phyloP scores from a whole-genome alignment of 1,284 basidiomycete genomes.

The Fomitopsis pinicola region DNA sequence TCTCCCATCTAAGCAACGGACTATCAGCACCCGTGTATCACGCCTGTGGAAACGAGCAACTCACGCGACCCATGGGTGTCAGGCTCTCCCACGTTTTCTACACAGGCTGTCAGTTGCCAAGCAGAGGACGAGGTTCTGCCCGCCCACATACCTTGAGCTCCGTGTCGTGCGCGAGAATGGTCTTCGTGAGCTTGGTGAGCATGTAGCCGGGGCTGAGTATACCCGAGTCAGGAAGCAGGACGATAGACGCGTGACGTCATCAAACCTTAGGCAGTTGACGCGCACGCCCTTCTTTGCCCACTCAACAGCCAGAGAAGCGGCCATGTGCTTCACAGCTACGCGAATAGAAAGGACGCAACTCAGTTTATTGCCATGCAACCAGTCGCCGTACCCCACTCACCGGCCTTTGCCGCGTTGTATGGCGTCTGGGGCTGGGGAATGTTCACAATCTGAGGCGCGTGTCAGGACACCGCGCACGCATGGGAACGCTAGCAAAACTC shows the following conservation, averaged over 20 bases:
- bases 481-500: constrained; percentile 27
- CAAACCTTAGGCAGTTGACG: constrained; percentile 74
- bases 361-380: background rate
- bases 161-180: constrained; percentile 67
- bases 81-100: constrained; percentile 87
- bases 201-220: constrained; percentile 78
- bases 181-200: constrained; percentile 82
- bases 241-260: constrained; percentile 17
- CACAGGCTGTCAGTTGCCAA: constrained; percentile 10
- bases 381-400: constrained; percentile 31
- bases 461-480: constrained; percentile 11
- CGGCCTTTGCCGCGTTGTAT: constrained; percentile 94
- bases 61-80: constrained; percentile 85
- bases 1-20: constrained; percentile 54
- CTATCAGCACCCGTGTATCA: constrained; percentile 9
- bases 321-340: constrained; percentile 84
- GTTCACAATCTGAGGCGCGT: constrained; percentile 67
- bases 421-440: constrained; percentile 90
- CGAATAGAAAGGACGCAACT: background rate
- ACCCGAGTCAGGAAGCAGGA: constrained; percentile 8
- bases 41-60: constrained; percentile 18
- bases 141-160: constrained; percentile 58
- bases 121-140: background rate
- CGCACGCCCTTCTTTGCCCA: constrained; percentile 86
- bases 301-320: constrained; percentile 81